Evolutionary conservation across 2,329 filamentous ascomycete species (phyloP).

Genomic region (Elsinoe necatrix): DNA sequence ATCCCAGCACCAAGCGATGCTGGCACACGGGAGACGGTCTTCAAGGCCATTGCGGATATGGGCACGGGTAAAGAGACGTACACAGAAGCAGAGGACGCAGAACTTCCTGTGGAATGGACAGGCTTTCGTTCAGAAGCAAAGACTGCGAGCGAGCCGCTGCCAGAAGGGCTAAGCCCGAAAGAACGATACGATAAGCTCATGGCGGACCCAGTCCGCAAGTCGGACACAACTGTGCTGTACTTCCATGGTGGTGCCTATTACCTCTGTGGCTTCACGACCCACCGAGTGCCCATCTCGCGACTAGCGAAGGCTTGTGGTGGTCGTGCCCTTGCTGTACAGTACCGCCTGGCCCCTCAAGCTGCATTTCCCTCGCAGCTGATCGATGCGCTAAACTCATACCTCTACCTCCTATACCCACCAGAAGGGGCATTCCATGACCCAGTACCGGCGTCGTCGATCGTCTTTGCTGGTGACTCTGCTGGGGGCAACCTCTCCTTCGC

Average conservation of each 20-base stretch:
- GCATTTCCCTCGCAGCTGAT: constrained; percentile 67
- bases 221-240: constrained; percentile 58
- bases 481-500: constrained; percentile 63
- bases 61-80: constrained; percentile 35
- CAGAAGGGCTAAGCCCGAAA: constrained; percentile 48
- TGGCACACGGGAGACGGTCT: constrained; percentile 47
- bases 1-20: constrained; percentile 48
- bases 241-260: constrained; percentile 71
- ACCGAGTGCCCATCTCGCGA: constrained; percentile 50
- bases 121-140: constrained; percentile 54
- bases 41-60: constrained; percentile 50
- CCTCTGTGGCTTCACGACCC: constrained; percentile 60
- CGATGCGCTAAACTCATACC: constrained; percentile 64
- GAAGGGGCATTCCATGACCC: constrained; percentile 57
- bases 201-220: constrained; percentile 50
- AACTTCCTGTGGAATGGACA: constrained; percentile 68
- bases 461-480: constrained; percentile 66
- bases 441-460: constrained; percentile 56
- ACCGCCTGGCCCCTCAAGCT: constrained; percentile 64
- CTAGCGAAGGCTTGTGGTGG: constrained; percentile 60
- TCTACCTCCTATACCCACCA: constrained; percentile 64
- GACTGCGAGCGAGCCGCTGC: constrained; percentile 40
- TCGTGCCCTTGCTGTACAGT: constrained; percentile 62
- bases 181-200: constrained; percentile 60
- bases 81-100: constrained; percentile 44